A percentile compares a stretch with the other conserved stretches of the same genome.
Evolutionary conservation across 1,284 basidiomycete species (phyloP).

Genomic region (Puccinia coronata): DNA sequence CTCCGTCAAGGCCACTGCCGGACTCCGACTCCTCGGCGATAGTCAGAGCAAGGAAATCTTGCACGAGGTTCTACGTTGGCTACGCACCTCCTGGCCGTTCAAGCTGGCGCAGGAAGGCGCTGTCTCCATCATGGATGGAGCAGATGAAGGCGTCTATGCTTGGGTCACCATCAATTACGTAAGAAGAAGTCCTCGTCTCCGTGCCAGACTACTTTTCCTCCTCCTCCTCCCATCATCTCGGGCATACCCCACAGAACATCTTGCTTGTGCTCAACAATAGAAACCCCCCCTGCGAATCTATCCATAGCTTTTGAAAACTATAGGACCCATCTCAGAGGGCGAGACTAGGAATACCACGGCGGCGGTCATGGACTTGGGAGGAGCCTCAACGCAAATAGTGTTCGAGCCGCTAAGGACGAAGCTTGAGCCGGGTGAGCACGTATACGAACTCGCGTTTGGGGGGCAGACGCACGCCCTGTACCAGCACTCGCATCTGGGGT

Average conservation of each 20-base stretch:
- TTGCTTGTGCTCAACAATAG: not conserved
- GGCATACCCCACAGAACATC: too few species aligned
- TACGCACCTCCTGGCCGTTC: conserved; percentile 75
- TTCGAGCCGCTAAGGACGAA: conserved; percentile 74
- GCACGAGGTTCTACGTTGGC: conserved; percentile 69
- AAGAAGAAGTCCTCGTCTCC: not conserved
- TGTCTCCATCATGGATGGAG: conserved; percentile 91
- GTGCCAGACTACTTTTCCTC: not conserved
- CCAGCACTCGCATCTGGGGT: conserved; percentile 94
- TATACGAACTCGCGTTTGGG: conserved; percentile 79
- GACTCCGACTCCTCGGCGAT: conserved; percentile 74
- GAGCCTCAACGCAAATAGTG: conserved; percentile 96
- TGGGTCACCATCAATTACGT: conserved; percentile 97
- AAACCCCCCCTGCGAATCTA: not conserved
- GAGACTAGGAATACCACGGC: conserved; percentile 64
- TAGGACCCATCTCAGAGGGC: not conserved
- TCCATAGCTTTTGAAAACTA: conserved; percentile 4
- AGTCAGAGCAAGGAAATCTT: conserved; percentile 74
- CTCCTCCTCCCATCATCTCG: not conserved
- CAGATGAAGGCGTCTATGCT: conserved; percentile 93
- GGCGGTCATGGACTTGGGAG: conserved; percentile 93
- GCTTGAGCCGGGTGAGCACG: conserved; percentile 86
- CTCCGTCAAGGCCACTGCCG: conserved; percentile 93
- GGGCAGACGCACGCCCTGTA: conserved; percentile 74
- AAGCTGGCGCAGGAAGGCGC: conserved; percentile 66